Evolutionary conservation across 345 rosid genomes (phyloP).

Genomic region (Salix caprea): DNA sequence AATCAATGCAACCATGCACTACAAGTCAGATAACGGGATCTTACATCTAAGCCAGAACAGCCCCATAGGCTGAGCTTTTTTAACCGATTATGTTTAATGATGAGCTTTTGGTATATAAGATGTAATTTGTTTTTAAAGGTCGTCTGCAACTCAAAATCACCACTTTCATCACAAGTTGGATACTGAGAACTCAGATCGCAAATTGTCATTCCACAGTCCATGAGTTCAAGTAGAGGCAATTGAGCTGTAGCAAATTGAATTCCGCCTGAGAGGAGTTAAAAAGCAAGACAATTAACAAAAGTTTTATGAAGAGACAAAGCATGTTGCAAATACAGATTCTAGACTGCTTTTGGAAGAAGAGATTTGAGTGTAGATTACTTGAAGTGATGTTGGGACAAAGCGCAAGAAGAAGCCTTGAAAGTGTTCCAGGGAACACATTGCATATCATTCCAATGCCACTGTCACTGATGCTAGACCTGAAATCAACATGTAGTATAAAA

Average conservation of each 20-base stretch:
- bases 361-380: constrained; percentile 51
- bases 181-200: constrained; percentile 53
- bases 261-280: constrained; percentile 56
- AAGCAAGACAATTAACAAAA: neutral
- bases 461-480: constrained; percentile 92
- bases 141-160: constrained; percentile 36
- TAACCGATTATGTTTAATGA: constrained; percentile 71
- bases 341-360: neutral
- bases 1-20: constrained; percentile 1
- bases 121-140: constrained; percentile 46
- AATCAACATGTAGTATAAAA: constrained; percentile 16
- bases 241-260: constrained; percentile 97
- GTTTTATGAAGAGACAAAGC: too few relatives aligned
- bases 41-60: constrained; percentile 92
- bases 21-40: constrained; percentile 16
- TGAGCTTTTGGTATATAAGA: constrained; percentile 75
- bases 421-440: constrained; percentile 74
- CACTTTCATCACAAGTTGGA: constrained; percentile 33
- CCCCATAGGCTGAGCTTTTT: constrained; percentile 98
- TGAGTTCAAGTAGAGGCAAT: constrained; percentile 83
- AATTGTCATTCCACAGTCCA: constrained; percentile 98
- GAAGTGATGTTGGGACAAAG: constrained; percentile 95
- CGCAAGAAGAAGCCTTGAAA: constrained; percentile 82
- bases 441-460: constrained; percentile 97
- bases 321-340: neutral